Evolutionary conservation across 2,329 filamentous ascomycete genomes (phyloP), one percentile per base, ranked within the genome.

Genomic region (Metarhizium rileyi): DNA sequence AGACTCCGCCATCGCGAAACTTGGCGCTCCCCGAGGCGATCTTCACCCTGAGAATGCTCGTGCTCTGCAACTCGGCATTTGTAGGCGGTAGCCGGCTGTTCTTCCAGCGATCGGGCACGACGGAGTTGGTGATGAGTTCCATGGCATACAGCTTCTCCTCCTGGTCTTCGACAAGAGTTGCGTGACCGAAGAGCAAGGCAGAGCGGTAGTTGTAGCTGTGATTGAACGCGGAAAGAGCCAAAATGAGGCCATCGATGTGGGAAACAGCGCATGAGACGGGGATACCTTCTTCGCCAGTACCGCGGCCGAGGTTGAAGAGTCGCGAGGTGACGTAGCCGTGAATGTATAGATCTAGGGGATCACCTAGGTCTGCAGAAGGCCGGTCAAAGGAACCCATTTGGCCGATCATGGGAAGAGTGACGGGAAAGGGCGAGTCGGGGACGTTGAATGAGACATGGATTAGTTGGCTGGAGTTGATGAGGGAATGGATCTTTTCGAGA

Each of bases 151-250:
- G 63, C 62, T 87, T 87, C 70, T 95, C 89, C 3, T 75, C 77
- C 0, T 68, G 64, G 52, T 85, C 79, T 2, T 79, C 77, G 6
- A 95, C 86, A 2, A 84, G 66, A 8, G 67, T 72, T 0, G 84
- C 89, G 62, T 83, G 78, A 1, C 89, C 90, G 60, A 91, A 89
- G 12, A 93, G 73, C 8, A 89, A 72, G 10, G 86, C 86, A 36
- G 83, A 88, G 54, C 87, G 86, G 70, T 93, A 95, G 72, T 94
- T 91, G 72, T 88, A 90, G 69, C 80, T 87, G 71, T 94, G 87
- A 52, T 78, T 80, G 70, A 87, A 86, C 12, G 88, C 86, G 0
- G 88, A 89, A 14, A 94, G 76, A 20, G 86, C 78, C 28, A 95
- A 78, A 8, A 95, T 82, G 47, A 93, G 72, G 36, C 88, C 89